phyloP scores from a whole-genome alignment of 371 early-diverging fungal genomes.

The Syncephalis fuscata region DNA sequence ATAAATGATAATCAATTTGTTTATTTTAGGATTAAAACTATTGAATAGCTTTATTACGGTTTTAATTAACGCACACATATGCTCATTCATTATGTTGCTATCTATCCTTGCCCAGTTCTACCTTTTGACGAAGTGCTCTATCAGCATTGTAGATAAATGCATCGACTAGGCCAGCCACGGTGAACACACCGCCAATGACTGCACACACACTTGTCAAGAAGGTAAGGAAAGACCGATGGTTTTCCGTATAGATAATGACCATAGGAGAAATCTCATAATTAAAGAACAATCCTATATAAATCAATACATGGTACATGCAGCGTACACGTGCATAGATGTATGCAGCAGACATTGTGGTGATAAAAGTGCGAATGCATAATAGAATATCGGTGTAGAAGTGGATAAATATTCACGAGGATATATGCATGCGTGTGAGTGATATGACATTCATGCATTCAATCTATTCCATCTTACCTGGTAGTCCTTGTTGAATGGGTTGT shows the following conservation, averaged over 20 bases:
- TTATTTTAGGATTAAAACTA: no score
- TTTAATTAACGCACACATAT: no score
- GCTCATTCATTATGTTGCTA: slow-evolving; percentile 10
- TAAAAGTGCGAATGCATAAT: background rate
- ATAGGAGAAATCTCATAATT: slow-evolving; percentile 95
- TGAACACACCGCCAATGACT: slow-evolving; percentile 89
- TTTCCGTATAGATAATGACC: slow-evolving; percentile 76
- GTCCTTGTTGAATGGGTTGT: slow-evolving; percentile 19
- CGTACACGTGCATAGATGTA: background rate
- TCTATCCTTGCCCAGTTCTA: slow-evolving; percentile 64
- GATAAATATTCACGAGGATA: background rate
- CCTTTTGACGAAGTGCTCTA: slow-evolving; percentile 57
- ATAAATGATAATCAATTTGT: no score
- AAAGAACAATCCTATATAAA: slow-evolving; percentile 83
- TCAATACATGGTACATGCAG: no score
- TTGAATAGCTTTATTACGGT: no score
- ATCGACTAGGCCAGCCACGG: slow-evolving; percentile 89
- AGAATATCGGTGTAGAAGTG: background rate
- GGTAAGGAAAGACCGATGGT: slow-evolving; percentile 60
- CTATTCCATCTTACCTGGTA: slow-evolving; percentile 46
- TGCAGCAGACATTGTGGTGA: no score
- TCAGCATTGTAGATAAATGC: slow-evolving; percentile 77
- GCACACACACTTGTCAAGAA: slow-evolving; percentile 86
- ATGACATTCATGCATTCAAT: no score
- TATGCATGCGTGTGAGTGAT: background rate